phyloP scores from a whole-genome alignment of 2,329 filamentous ascomycete species.

The Ophiostoma piceae region DNA sequence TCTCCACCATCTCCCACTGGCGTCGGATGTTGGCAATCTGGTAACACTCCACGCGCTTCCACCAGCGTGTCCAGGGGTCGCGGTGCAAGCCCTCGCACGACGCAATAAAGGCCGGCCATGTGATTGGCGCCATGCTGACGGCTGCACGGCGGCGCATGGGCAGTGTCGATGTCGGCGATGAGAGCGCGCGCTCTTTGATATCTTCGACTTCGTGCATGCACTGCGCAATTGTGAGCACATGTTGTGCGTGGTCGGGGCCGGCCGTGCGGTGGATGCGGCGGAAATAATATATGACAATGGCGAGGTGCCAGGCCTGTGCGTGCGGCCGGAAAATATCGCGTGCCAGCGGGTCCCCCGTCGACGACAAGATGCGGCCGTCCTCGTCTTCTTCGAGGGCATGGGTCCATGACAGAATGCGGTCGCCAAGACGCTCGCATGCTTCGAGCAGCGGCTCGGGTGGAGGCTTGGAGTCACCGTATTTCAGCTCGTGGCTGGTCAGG shows the following conservation, averaged over 20 bases:
- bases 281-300: conserved; percentile 15
- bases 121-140: conserved; percentile 19
- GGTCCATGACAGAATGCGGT: conserved; percentile 15
- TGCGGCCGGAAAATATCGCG: conserved; percentile 5
- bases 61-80: conserved; percentile 16
- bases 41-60: conserved; percentile 18
- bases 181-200: conserved; percentile 17
- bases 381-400: conserved; percentile 14
- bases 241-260: background rate
- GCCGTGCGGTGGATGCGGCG: conserved; percentile 14
- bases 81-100: conserved; percentile 18
- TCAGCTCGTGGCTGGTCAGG: conserved; percentile 1
- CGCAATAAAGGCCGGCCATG: conserved; percentile 23
- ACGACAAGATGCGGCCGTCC: background rate
- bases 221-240: background rate
- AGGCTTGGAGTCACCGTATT: background rate
- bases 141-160: background rate
- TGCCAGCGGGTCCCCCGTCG: conserved; percentile 5
- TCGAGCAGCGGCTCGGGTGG: conserved; percentile 9
- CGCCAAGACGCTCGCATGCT: conserved; percentile 16
- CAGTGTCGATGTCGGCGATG: background rate
- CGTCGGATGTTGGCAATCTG: conserved; percentile 50
- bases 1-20: conserved; percentile 55
- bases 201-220: conserved; percentile 20
- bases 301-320: conserved; percentile 19